Evolutionary conservation across 164 flowering plant species (phyloP).

Genomic region (Magnolia sinica): DNA sequence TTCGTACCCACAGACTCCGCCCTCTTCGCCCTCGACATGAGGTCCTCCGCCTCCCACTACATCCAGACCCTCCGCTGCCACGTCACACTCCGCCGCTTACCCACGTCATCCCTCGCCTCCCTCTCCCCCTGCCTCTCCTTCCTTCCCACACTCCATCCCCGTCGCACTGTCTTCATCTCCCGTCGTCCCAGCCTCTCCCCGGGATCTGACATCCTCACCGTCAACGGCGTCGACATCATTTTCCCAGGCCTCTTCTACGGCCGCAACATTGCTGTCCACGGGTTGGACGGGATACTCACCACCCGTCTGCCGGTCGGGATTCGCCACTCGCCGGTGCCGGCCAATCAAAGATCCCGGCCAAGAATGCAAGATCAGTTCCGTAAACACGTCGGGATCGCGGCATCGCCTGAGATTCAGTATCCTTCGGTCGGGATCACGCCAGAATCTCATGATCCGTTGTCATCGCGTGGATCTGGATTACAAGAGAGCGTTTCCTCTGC

Average conservation of each 20-base stretch:
- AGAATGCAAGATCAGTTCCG: neutral
- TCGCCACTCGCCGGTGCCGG: neutral
- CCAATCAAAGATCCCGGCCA: neutral
- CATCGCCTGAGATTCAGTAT: neutral
- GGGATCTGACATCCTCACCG: slow-evolving; percentile 4
- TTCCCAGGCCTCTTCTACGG: slow-evolving; percentile 24
- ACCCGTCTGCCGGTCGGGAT: neutral
- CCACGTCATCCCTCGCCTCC: slow-evolving; percentile 15
- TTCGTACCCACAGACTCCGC: slow-evolving; percentile 33
- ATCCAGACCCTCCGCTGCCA: slow-evolving; percentile 29
- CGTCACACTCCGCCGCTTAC: slow-evolving; percentile 23
- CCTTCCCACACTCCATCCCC: slow-evolving; percentile 22
- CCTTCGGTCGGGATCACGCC: neutral
- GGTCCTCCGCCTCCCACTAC: slow-evolving; percentile 26
- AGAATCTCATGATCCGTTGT: neutral
- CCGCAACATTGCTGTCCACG: slow-evolving; percentile 31
- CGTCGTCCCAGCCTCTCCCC: neutral
- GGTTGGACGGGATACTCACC: slow-evolving; percentile 18
- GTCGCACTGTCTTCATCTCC: slow-evolving; percentile 6
- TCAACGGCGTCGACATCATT: slow-evolving; percentile 20
- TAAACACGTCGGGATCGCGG: neutral
- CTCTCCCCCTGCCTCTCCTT: slow-evolving; percentile 12
- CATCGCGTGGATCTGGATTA: neutral
- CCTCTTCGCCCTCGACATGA: slow-evolving; percentile 37
- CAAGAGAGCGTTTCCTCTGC: neutral